A percentile compares a stretch with the other conserved stretches of the same genome.
These are phyloP conservation scores for Potentilla sterilis DNA, from an alignment of 306 rosid species.

Conservation along the genomic window DNA sequence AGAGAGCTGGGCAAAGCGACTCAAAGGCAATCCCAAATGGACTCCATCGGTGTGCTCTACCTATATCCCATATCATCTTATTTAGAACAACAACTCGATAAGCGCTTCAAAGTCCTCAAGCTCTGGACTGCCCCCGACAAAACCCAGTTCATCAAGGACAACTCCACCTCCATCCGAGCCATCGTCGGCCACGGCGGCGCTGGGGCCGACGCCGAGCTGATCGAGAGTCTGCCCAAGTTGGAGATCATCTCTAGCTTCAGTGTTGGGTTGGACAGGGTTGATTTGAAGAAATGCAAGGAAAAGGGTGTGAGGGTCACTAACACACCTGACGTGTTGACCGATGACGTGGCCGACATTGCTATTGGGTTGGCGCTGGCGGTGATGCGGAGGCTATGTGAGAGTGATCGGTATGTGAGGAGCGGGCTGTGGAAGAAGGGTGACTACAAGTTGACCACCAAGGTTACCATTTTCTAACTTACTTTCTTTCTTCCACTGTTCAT, in stretches of 20 bases:
- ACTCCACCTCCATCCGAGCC: conserved; percentile 54
- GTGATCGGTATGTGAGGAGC: conserved; percentile 61
- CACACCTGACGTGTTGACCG: conserved; percentile 81
- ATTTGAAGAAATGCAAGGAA: conserved; percentile 48
- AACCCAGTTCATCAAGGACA: conserved; percentile 34
- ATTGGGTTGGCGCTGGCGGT: conserved; percentile 58
- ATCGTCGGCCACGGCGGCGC: conserved; percentile 36
- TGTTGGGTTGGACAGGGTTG: conserved; percentile 74
- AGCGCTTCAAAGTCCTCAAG: conserved; percentile 61
- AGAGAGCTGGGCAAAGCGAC: background rate
- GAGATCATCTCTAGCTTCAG: conserved; percentile 70
- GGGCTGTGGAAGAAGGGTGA: conserved; percentile 71
- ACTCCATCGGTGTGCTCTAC: conserved; percentile 47
- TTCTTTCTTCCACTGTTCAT: background rate
- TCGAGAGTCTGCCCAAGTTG: conserved; percentile 55
- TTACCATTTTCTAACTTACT: background rate
- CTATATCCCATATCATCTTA: conserved; percentile 33
- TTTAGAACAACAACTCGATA: conserved; percentile 61
- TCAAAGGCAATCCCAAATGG: conserved; percentile 37
- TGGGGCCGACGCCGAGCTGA: conserved; percentile 57
- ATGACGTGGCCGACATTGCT: conserved; percentile 71
- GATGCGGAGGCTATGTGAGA: conserved; percentile 50
- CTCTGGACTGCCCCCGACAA: conserved; percentile 43
- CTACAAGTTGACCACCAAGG: conserved; percentile 71
- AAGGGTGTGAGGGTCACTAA: conserved; percentile 71